A percentile compares a stretch with the other conserved stretches of the same genome.
Conservation (phyloP, 129 eudicot species). For the Pseudognaphalium luteoalbum region DNA sequence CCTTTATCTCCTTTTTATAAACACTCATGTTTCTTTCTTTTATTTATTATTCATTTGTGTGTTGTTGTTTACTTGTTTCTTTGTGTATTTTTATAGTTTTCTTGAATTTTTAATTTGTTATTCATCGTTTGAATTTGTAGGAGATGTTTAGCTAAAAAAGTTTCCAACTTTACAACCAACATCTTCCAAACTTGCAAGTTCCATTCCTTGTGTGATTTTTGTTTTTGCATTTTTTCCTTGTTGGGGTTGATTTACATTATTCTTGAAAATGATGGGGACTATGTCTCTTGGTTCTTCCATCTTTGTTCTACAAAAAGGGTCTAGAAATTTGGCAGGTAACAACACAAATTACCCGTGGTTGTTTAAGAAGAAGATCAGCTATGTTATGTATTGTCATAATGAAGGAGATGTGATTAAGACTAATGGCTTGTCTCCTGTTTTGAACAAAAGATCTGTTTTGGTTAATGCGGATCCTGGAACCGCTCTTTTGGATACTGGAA, state of each 20-base stretch:
- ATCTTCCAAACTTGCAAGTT: conserved; percentile 43
- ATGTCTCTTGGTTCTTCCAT: conserved; percentile 61
- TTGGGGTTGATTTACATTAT: conserved; percentile 32
- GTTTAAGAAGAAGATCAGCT: conserved; percentile 32
- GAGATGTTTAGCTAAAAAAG: conserved; percentile 51
- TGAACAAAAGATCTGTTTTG: conserved; percentile 45
- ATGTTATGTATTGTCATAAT: conserved; percentile 57
- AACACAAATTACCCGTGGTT: conserved; percentile 32
- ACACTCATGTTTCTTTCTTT: conserved; percentile 39
- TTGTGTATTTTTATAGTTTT: conserved; percentile 23
- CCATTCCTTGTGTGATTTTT: conserved; percentile 38
- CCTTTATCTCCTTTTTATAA: conserved; percentile 58
- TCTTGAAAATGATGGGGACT: conserved; percentile 74
- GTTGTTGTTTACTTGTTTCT: conserved; percentile 38
- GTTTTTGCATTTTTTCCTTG: conserved; percentile 26
- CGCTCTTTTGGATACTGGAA: conserved; percentile 49
- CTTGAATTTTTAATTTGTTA: conserved; percentile 22
- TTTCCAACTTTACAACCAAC: conserved; percentile 54
- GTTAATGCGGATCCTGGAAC: conserved; percentile 42
- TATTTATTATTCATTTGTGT: conserved; percentile 37
- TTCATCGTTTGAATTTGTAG: conserved; percentile 37
- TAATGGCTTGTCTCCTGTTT: conserved; percentile 44
- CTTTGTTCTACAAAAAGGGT: conserved; percentile 26
- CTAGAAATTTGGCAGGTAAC: conserved; percentile 11
- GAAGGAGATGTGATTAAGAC: conserved; percentile 52